Evolutionary conservation across 2,329 filamentous ascomycete genomes (phyloP).

Genomic region (Zalaria sp.): DNA sequence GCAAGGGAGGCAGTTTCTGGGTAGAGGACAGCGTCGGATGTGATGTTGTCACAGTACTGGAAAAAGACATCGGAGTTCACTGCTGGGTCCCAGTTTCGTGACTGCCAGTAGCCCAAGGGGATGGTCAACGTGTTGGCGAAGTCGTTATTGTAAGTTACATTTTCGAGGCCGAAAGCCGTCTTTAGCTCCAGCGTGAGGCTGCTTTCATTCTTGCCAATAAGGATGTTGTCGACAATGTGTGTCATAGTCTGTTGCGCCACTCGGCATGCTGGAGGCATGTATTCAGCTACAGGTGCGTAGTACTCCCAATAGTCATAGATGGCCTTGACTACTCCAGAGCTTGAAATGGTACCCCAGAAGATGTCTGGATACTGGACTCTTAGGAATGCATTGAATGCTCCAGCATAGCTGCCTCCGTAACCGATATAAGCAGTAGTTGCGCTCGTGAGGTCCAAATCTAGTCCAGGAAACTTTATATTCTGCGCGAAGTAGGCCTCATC

Average conservation of each 20-base stretch:
- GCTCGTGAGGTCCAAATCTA: constrained; percentile 52
- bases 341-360: constrained; percentile 68
- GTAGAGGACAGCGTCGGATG: constrained; percentile 29
- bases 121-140: constrained; percentile 34
- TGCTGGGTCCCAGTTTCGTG: constrained; percentile 45
- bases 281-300: constrained; percentile 42
- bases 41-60: constrained; percentile 43
- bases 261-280: constrained; percentile 49
- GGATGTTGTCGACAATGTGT: constrained; percentile 44
- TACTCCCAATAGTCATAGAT: constrained; percentile 67
- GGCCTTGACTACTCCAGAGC: constrained; percentile 64
- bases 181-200: constrained; percentile 35
- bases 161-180: constrained; percentile 35
- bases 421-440: constrained; percentile 56
- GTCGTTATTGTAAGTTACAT: constrained; percentile 37
- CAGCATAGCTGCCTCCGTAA: constrained; percentile 76
- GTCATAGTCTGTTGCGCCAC: constrained; percentile 46
- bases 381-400: constrained; percentile 63
- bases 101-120: constrained; percentile 37
- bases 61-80: constrained; percentile 35
- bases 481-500: constrained; percentile 71
- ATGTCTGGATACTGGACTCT: constrained; percentile 64
- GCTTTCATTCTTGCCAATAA: constrained; percentile 31
- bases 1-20: constrained; percentile 22
- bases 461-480: constrained; percentile 56